Evolutionary conservation across 1,139 yeast genomes (phyloP), one percentile per base, ranked within the genome.

Genomic region (Geotrichum citri-aurantii): DNA sequence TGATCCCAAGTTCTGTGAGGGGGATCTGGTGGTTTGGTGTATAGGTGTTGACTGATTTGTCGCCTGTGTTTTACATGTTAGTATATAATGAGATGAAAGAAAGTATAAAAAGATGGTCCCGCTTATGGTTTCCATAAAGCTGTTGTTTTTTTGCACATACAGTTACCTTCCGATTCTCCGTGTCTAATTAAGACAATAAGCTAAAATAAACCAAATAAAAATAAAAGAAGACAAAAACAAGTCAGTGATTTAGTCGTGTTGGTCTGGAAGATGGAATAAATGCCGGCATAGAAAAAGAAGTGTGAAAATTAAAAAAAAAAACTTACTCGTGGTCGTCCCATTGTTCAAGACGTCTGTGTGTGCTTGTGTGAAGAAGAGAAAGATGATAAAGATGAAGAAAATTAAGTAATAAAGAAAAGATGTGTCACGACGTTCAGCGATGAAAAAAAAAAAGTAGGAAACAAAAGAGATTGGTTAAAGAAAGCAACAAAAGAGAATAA

Each of bases 131-230:
- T 17, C 24, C 7, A 17, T 27, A 56, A 31, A 8, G 23, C 26
- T n/a, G 23, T n/a, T 6, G 26, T 37, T 5, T 37, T 37, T 5
- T 37, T 37, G n/a, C 17, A 46, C 72, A 50, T 62, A 70, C 79
- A 81, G 72, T 91, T 91, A 14, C 96, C 95, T 68, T 88, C 95
- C 2, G 93, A 85, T 69, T 91, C 97, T 40, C 97, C 97, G 70
- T 91, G 97, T 65, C 97, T 83, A 12, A 91, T 84, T 29, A 91
- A 77, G 54, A 91, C 75, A 48, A 91, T 89, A 51, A 90, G 79
- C 87, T 84, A 56, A 8, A 51, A n/a, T n/a, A n/a, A n/a, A n/a
- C n/a, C n/a, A n/a, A n/a, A n/a, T n/a, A n/a, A n/a, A n/a, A n/a
- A n/a, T n/a, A n/a, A 46, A 48, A 27, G 27, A 61, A 54, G 7